Conservation (phyloP, 495 filamentous ascomycete genomes). For the Aspergillus heteromorphus region DNA sequence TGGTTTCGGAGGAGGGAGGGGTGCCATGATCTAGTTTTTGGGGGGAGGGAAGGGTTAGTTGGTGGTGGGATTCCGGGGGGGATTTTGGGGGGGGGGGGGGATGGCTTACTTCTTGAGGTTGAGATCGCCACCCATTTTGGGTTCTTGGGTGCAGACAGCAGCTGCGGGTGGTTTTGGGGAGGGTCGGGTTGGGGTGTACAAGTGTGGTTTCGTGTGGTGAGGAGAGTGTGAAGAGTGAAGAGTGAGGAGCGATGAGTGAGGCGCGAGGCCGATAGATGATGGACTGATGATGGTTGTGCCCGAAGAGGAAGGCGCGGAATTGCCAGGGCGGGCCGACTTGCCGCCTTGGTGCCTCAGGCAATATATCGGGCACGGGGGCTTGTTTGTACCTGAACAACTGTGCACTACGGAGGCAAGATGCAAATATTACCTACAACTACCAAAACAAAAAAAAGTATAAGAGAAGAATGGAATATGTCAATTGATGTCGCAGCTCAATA, state of each 20-base stretch:
- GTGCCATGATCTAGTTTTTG: conserved; percentile 75
- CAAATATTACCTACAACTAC: no score
- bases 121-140: conserved; percentile 80
- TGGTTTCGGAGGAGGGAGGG: conserved; percentile 79
- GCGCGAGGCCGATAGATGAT: not conserved
- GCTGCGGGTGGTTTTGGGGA: not conserved
- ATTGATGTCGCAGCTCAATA: not conserved
- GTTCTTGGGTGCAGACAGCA: no score
- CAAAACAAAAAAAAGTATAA: not conserved
- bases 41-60: conserved; percentile 10
- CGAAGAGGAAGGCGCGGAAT: not conserved
- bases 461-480: not conserved
- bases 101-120: conserved; percentile 77
- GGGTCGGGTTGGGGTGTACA: not conserved
- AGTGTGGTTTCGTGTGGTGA: not conserved
- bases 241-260: not conserved
- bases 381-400: not conserved
- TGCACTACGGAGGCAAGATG: no score
- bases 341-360: not conserved
- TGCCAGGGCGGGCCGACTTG: not conserved
- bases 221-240: not conserved
- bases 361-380: not conserved
- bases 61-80: not conserved
- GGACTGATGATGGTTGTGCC: not conserved
- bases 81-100: not conserved